Conservation (phyloP, 495 filamentous ascomycete genomes). For the Terfezia claveryi region DNA sequence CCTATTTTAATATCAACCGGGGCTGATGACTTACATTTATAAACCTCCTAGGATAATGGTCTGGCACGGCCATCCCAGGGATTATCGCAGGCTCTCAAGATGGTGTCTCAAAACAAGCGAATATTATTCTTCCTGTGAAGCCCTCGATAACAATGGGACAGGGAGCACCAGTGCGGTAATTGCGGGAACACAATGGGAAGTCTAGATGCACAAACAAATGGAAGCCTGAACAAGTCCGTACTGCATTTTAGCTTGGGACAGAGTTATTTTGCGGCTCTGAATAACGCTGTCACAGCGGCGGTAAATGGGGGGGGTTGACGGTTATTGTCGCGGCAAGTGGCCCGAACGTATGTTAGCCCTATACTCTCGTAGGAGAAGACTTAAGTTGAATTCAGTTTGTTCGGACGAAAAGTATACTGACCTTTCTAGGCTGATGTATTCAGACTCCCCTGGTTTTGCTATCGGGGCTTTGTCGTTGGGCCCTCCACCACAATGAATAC, state of each 20-base stretch:
- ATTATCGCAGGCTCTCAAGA: slow-evolving; percentile 41
- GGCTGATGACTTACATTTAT: not conserved
- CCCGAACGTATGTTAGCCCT: not conserved
- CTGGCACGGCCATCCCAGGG: slow-evolving; percentile 42
- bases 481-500: no score
- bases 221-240: slow-evolving; percentile 22
- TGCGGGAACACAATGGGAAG: slow-evolving; percentile 34
- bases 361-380: not conserved
- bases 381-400: not conserved
- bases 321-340: slow-evolving; percentile 32
- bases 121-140: slow-evolving; percentile 46
- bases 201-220: slow-evolving; percentile 25
- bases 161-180: slow-evolving; percentile 36
- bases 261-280: slow-evolving; percentile 27
- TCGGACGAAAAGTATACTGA: not conserved
- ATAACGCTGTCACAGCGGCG: slow-evolving; percentile 27
- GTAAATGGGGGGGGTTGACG: slow-evolving; percentile 27
- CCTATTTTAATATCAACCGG: not conserved
- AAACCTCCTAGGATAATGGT: slow-evolving; percentile 16
- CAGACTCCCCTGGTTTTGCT: not conserved
- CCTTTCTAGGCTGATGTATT: not conserved
- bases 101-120: slow-evolving; percentile 45
- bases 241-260: slow-evolving; percentile 35
- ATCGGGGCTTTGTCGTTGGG: no score
- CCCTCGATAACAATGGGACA: slow-evolving; percentile 31